phyloP scores from a whole-genome alignment of 2,329 filamentous ascomycete species.

The Harringtonia aguacate region DNA sequence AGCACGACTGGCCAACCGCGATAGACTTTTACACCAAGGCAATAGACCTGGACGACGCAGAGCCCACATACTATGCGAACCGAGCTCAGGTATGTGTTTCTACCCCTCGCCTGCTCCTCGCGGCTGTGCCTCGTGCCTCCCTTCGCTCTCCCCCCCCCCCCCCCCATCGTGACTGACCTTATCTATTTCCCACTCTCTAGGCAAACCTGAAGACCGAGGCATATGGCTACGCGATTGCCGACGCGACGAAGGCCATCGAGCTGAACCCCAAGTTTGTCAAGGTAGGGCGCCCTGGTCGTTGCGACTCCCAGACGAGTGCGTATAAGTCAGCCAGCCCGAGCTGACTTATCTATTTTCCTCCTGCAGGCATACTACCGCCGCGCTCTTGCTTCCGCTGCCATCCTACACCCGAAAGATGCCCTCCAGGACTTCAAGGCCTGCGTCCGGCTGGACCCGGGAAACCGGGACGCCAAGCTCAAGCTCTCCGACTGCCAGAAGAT shows the following conservation, averaged over 20 bases:
- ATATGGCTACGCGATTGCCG: constrained; percentile 84
- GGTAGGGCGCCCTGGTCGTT: too few species aligned
- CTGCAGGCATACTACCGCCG: constrained; percentile 82
- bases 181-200: constrained; percentile 30
- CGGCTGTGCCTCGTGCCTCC: background rate
- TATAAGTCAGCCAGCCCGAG: background rate
- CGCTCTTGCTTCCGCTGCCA: constrained; percentile 84
- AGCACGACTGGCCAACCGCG: constrained; percentile 76
- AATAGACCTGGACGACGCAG: constrained; percentile 70
- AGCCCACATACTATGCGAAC: constrained; percentile 90
- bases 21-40: constrained; percentile 79
- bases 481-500: constrained; percentile 90
- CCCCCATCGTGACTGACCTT: constrained; percentile 33
- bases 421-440: constrained; percentile 88
- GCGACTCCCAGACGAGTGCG: too few species aligned
- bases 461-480: constrained; percentile 86
- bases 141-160: too few species aligned
- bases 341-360: constrained; percentile 3
- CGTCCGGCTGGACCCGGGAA: constrained; percentile 73
- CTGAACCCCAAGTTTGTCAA: constrained; percentile 82
- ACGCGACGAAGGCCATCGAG: constrained; percentile 85
- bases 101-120: constrained; percentile 1
- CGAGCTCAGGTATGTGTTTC: constrained; percentile 67
- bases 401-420: constrained; percentile 78
- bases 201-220: constrained; percentile 92